phyloP scores from a whole-genome alignment of 352 stramenopile genomes.

The Globisporangium viniferum region DNA sequence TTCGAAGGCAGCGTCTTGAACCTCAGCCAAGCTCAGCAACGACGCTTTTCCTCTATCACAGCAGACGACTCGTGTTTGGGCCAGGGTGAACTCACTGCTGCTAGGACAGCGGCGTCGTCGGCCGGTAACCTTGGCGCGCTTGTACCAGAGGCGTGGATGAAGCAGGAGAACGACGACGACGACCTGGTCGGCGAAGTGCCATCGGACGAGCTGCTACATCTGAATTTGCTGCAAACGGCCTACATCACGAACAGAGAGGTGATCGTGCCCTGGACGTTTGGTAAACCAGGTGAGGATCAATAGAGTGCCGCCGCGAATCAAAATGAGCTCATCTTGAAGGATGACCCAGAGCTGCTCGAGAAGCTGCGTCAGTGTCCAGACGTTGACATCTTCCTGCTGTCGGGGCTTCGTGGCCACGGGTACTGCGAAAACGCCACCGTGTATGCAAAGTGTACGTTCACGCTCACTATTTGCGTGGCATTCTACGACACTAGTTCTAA shows the following conservation, averaged over 20 bases:
- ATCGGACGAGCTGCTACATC: slow-evolving; percentile 31
- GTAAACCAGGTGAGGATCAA: slow-evolving; percentile 11
- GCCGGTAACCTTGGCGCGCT: too few species aligned
- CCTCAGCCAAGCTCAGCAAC: too few species aligned
- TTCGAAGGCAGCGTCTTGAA: too few species aligned
- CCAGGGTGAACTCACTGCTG: too few species aligned
- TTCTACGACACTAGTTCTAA: too few species aligned
- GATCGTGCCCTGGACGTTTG: slow-evolving; percentile 44
- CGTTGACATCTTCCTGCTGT: slow-evolving; percentile 58
- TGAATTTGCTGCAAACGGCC: slow-evolving; percentile 47
- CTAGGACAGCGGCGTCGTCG: too few species aligned
- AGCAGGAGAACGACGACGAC: too few species aligned
- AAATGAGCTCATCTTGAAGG: slow-evolving; percentile 22
- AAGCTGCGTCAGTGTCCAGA: slow-evolving; percentile 49
- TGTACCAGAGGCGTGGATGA: too few species aligned
- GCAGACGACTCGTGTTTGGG: too few species aligned
- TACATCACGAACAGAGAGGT: slow-evolving; percentile 35
- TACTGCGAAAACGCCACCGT: slow-evolving; percentile 65
- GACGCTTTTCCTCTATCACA: too few species aligned
- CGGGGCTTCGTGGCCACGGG: slow-evolving; percentile 31
- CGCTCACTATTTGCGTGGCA: too few species aligned
- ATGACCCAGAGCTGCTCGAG: slow-evolving; percentile 36
- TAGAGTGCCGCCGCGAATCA: slow-evolving; percentile 16
- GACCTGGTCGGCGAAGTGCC: slow-evolving; percentile 19
- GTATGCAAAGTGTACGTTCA: slow-evolving; percentile 64